Conservation (phyloP, 1,284 basidiomycete genomes). For the Abortiporus biennis region DNA sequence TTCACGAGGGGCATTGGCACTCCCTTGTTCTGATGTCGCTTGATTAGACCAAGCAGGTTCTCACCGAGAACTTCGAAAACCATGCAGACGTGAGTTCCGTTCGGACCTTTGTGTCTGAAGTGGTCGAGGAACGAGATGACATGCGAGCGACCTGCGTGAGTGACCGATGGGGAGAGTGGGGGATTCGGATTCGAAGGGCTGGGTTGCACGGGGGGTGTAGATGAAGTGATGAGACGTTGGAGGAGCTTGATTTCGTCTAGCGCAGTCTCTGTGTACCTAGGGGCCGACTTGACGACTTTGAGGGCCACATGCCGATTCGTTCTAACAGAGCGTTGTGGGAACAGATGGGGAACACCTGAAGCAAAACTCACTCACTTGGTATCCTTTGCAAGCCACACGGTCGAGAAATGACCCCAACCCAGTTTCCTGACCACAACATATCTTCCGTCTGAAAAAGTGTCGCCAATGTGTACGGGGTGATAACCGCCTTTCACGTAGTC, state of each 20-base stretch:
- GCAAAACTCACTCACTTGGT: conserved; percentile 52
- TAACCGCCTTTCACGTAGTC: conserved; percentile 92
- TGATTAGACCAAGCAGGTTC: conserved; percentile 96
- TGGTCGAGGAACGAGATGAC: conserved; percentile 97
- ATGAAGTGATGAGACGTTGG: conserved; percentile 89
- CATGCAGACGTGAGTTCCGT: conserved; percentile 98
- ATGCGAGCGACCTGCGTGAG: conserved; percentile 72
- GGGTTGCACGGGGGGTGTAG: conserved; percentile 56
- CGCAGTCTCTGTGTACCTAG: conserved; percentile 96
- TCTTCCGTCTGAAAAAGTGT: conserved; percentile 82
- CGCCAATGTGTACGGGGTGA: conserved; percentile 94
- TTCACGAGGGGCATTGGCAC: conserved; percentile 92
- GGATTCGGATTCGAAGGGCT: conserved; percentile 49
- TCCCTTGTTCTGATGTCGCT: conserved; percentile 91
- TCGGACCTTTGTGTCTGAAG: conserved; percentile 94
- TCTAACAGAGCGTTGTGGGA: conserved; percentile 42
- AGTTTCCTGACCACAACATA: conserved; percentile 94
- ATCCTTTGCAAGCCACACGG: conserved; percentile 89
- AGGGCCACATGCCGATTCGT: conserved; percentile 95
- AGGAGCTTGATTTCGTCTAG: conserved; percentile 98
- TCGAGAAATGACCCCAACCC: conserved; percentile 97
- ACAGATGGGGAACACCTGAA: conserved; percentile 6
- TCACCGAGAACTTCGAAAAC: conserved; percentile 99
- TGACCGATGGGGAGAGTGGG: conserved; percentile 58
- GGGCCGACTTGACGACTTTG: conserved; percentile 98